Base-by-base conservation (phyloP, 108 stramenopile genomes). In the Nitzschia palea region DNA sequence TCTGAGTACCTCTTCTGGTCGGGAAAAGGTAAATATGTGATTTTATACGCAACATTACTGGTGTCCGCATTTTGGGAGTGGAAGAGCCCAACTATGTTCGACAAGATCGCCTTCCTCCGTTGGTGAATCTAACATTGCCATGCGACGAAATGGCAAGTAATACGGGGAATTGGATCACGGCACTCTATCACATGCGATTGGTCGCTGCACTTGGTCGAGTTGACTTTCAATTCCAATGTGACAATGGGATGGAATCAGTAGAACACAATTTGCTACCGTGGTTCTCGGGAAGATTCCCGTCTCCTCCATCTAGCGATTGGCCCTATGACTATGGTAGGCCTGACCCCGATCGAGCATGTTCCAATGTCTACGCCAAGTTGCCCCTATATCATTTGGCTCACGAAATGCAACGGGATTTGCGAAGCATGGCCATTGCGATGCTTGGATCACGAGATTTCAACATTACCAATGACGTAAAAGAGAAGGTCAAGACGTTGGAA, bases 61-160 rank as follows among this genome's bases (percentile, higher is more conserved):
- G 55, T 17, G 44, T 27, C 53, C 18, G 3, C 10, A 42, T 54
- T 22, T 23, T 71, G 53, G 62, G 47, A 27, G 34, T 22, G 28
- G 35, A 18, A n/a, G 30, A 28, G 30, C 54, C 54, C 5, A n/a
- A 28, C 54, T 55, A 55, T 55, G 28, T 32, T 2, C 22, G 30
- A 20, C 12, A 12, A 25, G 17, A 0, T 22, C 12, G 40, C 26
- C 62, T 31, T 22, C 31, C 55, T 34, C 22, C 62, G 15, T 4
- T 55, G 22, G 2, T 63, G 22, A 71, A 71, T 45, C 34, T 55
- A 14, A 71, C 70, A 33, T 44, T 69, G 58, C 54, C 47, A 31
- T 69, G 68, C 37, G 32, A 57, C 15, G 67, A 40, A 33, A 35
- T 59, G 14, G 54, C 30, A 25, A 52, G 54, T 27, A 55, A 31